Conservation (phyloP, 176 grass and related monocot genomes). For the Elymus sibiricus region DNA sequence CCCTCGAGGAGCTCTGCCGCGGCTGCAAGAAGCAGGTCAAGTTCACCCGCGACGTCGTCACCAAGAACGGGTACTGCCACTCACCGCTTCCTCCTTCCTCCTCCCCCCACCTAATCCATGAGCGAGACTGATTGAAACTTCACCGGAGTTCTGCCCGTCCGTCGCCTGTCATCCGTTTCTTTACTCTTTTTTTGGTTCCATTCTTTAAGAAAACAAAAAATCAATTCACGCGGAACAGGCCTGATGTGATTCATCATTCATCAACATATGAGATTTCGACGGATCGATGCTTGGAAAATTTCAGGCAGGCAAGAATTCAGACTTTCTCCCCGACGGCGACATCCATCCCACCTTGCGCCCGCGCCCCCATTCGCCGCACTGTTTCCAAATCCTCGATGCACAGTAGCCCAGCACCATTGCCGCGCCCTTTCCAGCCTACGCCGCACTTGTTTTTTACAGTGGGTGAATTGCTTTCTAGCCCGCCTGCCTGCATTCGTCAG, state of each 20-base stretch:
- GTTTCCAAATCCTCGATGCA: constrained; percentile 21
- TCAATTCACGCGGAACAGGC: not conserved
- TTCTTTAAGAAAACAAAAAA: not conserved
- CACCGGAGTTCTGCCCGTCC: constrained; percentile 29
- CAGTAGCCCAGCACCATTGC: constrained; percentile 21
- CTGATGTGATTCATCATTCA: not conserved
- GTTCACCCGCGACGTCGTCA: constrained; percentile 71
- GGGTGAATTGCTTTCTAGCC: constrained; percentile 27
- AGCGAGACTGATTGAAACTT: constrained; percentile 15
- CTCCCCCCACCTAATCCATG: not conserved
- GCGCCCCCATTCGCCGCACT: constrained; percentile 12
- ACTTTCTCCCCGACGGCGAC: constrained; percentile 15
- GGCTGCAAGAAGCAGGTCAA: constrained; percentile 92
- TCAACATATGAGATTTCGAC: not conserved
- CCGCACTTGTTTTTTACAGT: constrained; percentile 37
- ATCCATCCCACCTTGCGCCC: constrained; percentile 18
- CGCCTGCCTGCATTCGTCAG: not conserved
- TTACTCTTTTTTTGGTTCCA: too few species aligned
- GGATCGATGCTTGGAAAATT: constrained; percentile 24
- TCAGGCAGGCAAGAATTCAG: constrained; percentile 37
- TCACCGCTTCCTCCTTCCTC: not conserved
- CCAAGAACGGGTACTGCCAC: constrained; percentile 60
- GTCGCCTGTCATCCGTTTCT: too few species aligned
- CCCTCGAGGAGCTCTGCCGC: constrained; percentile 85
- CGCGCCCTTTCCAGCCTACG: constrained; percentile 27